These are phyloP conservation scores for Capronia americana DNA, from an alignment of 2,329 filamentous ascomycete genomes.

Conservation along the genomic window DNA sequence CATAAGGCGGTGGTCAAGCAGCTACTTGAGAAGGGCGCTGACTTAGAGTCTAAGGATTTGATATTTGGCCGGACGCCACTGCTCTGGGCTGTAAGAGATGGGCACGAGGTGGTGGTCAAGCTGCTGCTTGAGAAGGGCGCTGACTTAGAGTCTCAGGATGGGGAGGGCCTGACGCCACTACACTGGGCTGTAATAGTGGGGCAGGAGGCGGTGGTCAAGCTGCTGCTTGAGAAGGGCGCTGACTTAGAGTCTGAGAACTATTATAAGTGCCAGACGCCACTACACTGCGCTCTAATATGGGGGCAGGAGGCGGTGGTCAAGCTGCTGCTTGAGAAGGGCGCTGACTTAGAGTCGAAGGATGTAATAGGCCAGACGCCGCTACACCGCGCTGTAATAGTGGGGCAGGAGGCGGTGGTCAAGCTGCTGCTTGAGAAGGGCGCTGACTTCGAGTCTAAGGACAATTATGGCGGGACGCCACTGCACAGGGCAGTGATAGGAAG, in stretches of 20 bases:
- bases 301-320: constrained; percentile 17
- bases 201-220: constrained; percentile 16
- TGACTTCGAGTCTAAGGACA: constrained; percentile 20
- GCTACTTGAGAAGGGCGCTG: constrained; percentile 20
- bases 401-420: constrained; percentile 27
- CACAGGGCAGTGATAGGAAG: too few species aligned
- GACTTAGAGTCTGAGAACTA: constrained; percentile 19
- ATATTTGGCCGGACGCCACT: constrained; percentile 12
- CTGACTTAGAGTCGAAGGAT: constrained; percentile 19
- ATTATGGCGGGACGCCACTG: constrained; percentile 2
- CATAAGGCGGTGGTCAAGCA: constrained; percentile 28
- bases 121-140: constrained; percentile 23
- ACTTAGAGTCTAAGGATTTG: constrained; percentile 19
- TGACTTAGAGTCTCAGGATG: constrained; percentile 19
- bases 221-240: constrained; percentile 33
- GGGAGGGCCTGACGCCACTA: not conserved
- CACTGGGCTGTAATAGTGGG: constrained; percentile 12
- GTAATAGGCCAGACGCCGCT: constrained; percentile 16
- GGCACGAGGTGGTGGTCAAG: constrained; percentile 27
- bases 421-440: constrained; percentile 23
- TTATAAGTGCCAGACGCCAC: not conserved
- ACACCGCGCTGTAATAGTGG: too few species aligned
- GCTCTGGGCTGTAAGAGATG: constrained; percentile 17
- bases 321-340: constrained; percentile 33
- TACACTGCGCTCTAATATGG: too few species aligned